Conservation (phyloP, 192 early-diverging fungal species). For the Rhizophagus clarus region DNA sequence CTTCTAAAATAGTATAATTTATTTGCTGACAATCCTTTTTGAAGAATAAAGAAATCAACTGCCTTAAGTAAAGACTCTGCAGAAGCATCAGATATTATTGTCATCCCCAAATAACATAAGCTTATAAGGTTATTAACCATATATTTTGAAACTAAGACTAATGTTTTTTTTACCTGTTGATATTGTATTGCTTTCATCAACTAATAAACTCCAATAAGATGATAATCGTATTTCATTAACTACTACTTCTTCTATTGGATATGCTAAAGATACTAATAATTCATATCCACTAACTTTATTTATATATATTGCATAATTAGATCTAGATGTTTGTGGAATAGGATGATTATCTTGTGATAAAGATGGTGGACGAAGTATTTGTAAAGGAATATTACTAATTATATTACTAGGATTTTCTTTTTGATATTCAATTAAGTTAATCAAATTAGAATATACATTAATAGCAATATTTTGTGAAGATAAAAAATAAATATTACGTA, state of each 20-base stretch:
- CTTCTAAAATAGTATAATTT: slow-evolving; percentile 1
- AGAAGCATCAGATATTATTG: not conserved
- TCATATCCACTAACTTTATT: not conserved
- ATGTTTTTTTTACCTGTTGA: not conserved
- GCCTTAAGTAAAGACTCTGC: not conserved
- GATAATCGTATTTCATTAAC: not conserved
- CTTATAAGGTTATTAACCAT: not conserved
- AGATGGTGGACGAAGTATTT: not conserved
- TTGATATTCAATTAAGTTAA: not conserved
- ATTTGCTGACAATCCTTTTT: not conserved
- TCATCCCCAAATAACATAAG: not conserved
- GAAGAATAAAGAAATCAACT: not conserved
- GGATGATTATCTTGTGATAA: not conserved
- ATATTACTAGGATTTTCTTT: not conserved
- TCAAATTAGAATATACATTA: not conserved
- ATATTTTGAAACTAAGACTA: not conserved
- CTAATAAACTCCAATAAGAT: not conserved
- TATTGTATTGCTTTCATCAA: not conserved
- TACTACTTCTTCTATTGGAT: not conserved
- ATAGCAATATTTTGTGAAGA: not conserved
- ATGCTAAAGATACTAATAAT: not conserved
- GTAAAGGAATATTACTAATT: not conserved
- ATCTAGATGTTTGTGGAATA: not conserved
- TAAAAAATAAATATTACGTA: not conserved
- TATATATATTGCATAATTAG: not conserved